phyloP scores from a whole-genome alignment of 2,329 filamentous ascomycete genomes.

The Volutella citrinella region DNA sequence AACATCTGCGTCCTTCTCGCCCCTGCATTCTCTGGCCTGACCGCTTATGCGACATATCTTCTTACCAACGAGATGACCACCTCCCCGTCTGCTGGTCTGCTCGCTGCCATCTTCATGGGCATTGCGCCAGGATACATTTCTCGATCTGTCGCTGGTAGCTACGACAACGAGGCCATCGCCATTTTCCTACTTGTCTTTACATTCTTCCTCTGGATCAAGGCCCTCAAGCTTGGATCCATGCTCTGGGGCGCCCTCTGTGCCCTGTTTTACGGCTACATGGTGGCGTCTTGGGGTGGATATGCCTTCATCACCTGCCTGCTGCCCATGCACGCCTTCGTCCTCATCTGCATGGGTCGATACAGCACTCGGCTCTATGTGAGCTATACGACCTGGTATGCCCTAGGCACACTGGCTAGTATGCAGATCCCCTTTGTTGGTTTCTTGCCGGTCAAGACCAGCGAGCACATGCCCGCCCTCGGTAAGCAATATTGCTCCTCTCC shows the following conservation, averaged over 20 bases:
- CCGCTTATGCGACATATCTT: slow-evolving; percentile 88
- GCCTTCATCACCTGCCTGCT: slow-evolving; percentile 99
- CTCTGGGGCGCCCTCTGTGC: slow-evolving; percentile 95
- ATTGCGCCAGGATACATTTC: slow-evolving; percentile 98
- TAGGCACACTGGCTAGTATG: slow-evolving; percentile 96
- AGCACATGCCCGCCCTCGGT: slow-evolving; percentile 97
- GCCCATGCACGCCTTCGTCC: slow-evolving; percentile 87
- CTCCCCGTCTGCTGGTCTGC: slow-evolving; percentile 90
- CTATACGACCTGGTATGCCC: slow-evolving; percentile 96
- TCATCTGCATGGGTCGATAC: slow-evolving; percentile 96
- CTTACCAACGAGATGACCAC: slow-evolving; percentile 96
- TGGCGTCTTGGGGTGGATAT: slow-evolving; percentile 98
- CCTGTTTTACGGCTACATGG: slow-evolving; percentile 99
- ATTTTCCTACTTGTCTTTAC: slow-evolving; percentile 98
- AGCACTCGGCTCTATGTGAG: slow-evolving; percentile 92
- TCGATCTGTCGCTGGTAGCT: slow-evolving; percentile 93
- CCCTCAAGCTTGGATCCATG: slow-evolving; percentile 91
- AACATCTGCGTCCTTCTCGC: slow-evolving; percentile 98
- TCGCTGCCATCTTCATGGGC: slow-evolving; percentile 95
- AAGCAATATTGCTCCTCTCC: slow-evolving; percentile 10
- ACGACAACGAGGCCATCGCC: slow-evolving; percentile 99
- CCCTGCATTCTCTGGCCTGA: slow-evolving; percentile 90
- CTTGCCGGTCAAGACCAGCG: slow-evolving; percentile 90
- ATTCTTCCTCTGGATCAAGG: slow-evolving; percentile 99
- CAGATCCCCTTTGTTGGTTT: slow-evolving; percentile 99